Conservation (phyloP, 2,329 filamentous ascomycete genomes). For the Lomentospora prolificans region DNA sequence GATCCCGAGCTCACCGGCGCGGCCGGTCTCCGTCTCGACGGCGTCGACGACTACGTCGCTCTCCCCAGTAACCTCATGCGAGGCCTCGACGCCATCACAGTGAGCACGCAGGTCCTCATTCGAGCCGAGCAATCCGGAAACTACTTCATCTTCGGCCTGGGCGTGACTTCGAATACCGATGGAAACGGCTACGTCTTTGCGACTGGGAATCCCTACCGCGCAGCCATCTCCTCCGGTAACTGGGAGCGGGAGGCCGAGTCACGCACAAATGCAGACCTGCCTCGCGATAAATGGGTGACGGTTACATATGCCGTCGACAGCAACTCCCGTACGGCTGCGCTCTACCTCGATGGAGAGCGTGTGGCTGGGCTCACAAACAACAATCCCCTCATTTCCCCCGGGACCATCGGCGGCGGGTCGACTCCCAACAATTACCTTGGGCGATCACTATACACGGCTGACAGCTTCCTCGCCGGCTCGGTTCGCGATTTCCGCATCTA, state of each 20-base stretch:
- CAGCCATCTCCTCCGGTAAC: constrained; percentile 14
- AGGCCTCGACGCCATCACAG: constrained; percentile 13
- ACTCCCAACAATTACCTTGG: constrained; percentile 16
- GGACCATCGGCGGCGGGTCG: constrained; percentile 13
- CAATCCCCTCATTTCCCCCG: constrained; percentile 9
- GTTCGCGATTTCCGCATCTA: constrained; percentile 16
- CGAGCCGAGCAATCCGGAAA: constrained; percentile 13
- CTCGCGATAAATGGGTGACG: constrained; percentile 14
- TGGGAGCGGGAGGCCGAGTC: constrained; percentile 14
- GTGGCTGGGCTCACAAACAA: constrained; percentile 7
- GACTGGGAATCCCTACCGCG: constrained; percentile 15
- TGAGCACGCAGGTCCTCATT: constrained; percentile 14
- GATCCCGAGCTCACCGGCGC: constrained; percentile 11
- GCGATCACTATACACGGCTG: constrained; percentile 14
- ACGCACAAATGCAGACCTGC: constrained; percentile 11
- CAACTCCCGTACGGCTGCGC: constrained; percentile 12
- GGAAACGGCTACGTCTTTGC: constrained; percentile 17
- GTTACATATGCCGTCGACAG: constrained; percentile 13
- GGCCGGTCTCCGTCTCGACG: constrained; percentile 14
- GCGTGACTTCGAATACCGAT: constrained; percentile 13
- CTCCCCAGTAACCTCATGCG: constrained; percentile 15
- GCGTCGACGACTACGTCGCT: constrained; percentile 15
- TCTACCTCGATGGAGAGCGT: constrained; percentile 25
- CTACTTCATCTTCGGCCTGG: constrained; percentile 18
- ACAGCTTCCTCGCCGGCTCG: constrained; percentile 15